Conservation (phyloP, 305 asterid genomes). For the Caryopteris hybrid region DNA sequence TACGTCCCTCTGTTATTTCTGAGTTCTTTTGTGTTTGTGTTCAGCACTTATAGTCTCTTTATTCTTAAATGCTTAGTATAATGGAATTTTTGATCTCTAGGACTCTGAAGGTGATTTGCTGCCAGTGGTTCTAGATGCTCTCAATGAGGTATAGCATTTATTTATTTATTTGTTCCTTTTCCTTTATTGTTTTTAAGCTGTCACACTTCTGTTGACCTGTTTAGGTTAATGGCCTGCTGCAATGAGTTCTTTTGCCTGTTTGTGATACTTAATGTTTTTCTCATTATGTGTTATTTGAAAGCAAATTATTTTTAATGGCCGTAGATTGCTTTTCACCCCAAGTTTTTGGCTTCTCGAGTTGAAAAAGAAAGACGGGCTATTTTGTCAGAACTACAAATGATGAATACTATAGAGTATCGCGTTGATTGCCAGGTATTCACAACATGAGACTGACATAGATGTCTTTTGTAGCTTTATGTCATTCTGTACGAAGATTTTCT, state of each 20-base stretch:
- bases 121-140: slow-evolving; percentile 95
- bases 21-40: slow-evolving; percentile 10
- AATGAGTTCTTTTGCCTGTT: background rate
- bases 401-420: slow-evolving; percentile 99
- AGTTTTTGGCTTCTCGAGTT: slow-evolving; percentile 89
- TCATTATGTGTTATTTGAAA: slow-evolving; percentile 10
- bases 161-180: background rate
- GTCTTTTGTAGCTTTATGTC: slow-evolving; percentile 13
- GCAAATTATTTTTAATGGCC: slow-evolving; percentile 9
- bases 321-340: slow-evolving; percentile 96
- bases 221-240: slow-evolving; percentile 3
- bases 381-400: slow-evolving; percentile 95
- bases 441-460: slow-evolving; percentile 18
- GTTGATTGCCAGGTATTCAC: slow-evolving; percentile 95
- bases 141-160: slow-evolving; percentile 69
- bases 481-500: slow-evolving; percentile 1
- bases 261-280: background rate
- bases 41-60: slow-evolving; percentile 20
- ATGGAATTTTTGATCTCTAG: slow-evolving; percentile 36
- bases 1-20: slow-evolving; percentile 5
- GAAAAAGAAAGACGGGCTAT: slow-evolving; percentile 97
- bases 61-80: slow-evolving; percentile 22
- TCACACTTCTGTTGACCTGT: background rate
- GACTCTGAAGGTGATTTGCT: slow-evolving; percentile 88
- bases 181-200: background rate